Base-by-base conservation (phyloP, 2,329 filamentous ascomycete genomes). In the Hymenoscyphus fructigenus region DNA sequence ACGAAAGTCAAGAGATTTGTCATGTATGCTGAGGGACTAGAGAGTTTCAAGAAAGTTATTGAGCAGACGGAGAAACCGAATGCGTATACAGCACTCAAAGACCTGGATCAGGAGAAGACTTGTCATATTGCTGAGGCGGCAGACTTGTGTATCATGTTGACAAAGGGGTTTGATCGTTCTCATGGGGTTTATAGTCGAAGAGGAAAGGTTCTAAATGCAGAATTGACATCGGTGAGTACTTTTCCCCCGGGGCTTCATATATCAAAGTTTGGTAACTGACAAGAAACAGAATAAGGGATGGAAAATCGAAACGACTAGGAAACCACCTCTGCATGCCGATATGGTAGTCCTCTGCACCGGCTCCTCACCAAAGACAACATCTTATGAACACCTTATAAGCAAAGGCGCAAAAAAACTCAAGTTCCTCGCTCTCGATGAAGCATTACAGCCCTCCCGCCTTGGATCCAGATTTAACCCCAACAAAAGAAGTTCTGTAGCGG, bases 1-100 rank as follows among this genome's bases (percentile, higher is more conserved):
- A 89, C 86, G 64, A 88, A 85, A 71, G 85, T 85, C 53, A 80
- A 81, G 56, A 78, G 86, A 26, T 88, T 89, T 72, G 76, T 85
- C 65, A 78, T 83, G 32, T 88, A 83, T 73, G 84, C 84, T 20
- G 79, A 82, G 20, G 84, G 81, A 1, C 75, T 84, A 1, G 74
- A 80, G 41, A 78, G 84, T 0, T 87, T 88, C 72, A 77, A 79
- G 65, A 75, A 81, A 20, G 80, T 88, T 57, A 77, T 83, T 59
- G 78, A 81, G 59, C 62, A 73, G 14, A 67, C 81, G 2, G 78
- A 78, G 14, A 77, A 78, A 7, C 82, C 83, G 1, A 87, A 87
- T 74, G 82, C 84, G 20, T 81, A 87, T 58, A 80, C 81, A 4
- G 75, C 76, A n/a, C 74, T 89, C 56, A 78, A 83, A 65, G 76